phyloP scores from a whole-genome alignment of 1,284 basidiomycete species.

The Thelephora terrestris region DNA sequence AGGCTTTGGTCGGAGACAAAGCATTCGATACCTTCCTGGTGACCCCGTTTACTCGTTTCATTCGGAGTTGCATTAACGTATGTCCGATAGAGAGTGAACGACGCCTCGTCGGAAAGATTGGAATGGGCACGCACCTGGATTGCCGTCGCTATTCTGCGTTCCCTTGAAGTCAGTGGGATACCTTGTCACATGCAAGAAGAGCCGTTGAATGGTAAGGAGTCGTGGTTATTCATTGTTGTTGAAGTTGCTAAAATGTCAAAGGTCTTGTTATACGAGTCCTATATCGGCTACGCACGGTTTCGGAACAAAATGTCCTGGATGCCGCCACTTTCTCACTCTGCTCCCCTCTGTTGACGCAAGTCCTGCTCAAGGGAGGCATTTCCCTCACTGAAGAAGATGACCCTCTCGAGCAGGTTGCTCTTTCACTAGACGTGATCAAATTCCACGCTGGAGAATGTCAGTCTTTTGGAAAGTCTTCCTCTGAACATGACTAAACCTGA shows the following conservation, averaged over 20 bases:
- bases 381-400: slow-evolving; percentile 57
- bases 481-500: neutral
- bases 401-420: slow-evolving; percentile 78
- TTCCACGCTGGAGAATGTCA: slow-evolving; percentile 82
- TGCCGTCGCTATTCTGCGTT: slow-evolving; percentile 73
- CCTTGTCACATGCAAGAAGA: slow-evolving; percentile 71
- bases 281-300: slow-evolving; percentile 76
- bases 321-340: slow-evolving; percentile 78
- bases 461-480: slow-evolving; percentile 17
- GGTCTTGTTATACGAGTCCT: slow-evolving; percentile 80
- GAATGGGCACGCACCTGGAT: slow-evolving; percentile 62
- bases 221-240: slow-evolving; percentile 3
- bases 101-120: slow-evolving; percentile 61
- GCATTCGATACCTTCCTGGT: slow-evolving; percentile 77
- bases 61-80: neutral
- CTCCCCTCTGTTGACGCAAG: slow-evolving; percentile 67
- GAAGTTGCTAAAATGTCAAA: slow-evolving; percentile 15
- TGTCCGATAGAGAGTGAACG: slow-evolving; percentile 42
- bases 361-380: slow-evolving; percentile 66
- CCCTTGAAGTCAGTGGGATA: slow-evolving; percentile 53
- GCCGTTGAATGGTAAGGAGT: slow-evolving; percentile 48
- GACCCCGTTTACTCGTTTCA: slow-evolving; percentile 17
- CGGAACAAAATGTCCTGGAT: slow-evolving; percentile 80
- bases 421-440: slow-evolving; percentile 78
- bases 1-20: slow-evolving; percentile 43